A percentile compares a stretch with the other conserved stretches of the same genome.
phyloP scores from a whole-genome alignment of 176 grass and related monocot species.

The sorghum (Sorghum bicolor) region DNA sequence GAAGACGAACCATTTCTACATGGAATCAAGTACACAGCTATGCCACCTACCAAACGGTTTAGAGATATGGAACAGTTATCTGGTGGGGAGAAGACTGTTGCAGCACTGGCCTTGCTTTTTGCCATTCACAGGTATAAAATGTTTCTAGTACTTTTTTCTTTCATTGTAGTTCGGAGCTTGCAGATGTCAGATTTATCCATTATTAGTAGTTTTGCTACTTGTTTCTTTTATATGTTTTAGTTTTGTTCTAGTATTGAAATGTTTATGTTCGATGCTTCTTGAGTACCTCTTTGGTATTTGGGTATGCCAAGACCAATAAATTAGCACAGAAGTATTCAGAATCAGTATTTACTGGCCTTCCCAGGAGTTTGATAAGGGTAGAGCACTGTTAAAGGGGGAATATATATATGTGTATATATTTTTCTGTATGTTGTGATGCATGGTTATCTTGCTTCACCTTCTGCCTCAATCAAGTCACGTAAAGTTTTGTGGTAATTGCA shows the following conservation, averaged over 20 bases:
- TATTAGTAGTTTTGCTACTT: not conserved
- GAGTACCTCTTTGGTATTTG: constrained; percentile 17
- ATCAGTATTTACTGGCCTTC: constrained; percentile 2
- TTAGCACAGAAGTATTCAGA: not conserved
- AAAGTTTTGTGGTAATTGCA: constrained; percentile 39
- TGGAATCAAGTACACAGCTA: constrained; percentile 98
- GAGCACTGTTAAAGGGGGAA: not conserved
- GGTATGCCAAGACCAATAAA: not conserved
- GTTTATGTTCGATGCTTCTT: not conserved
- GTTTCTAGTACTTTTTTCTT: constrained; percentile 17
- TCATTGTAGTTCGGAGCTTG: not conserved
- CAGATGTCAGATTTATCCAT: not conserved
- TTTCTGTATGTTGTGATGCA: not conserved
- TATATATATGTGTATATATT: not conserved
- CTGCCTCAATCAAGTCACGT: not conserved
- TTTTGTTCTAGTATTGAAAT: constrained; percentile 19
- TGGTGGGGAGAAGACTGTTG: constrained; percentile 96
- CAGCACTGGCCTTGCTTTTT: constrained; percentile 95
- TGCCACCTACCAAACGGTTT: constrained; percentile 97
- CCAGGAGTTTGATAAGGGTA: not conserved
- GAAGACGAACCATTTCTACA: constrained; percentile 93
- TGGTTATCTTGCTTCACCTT: not conserved
- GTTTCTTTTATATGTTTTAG: not conserved
- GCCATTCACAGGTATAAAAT: constrained; percentile 87
- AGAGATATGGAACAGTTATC: constrained; percentile 99